Percentiles rank a stretch among this genome's conserved stretches.
Conservation (phyloP, 345 rosid species). For the Acer saccharum region DNA sequence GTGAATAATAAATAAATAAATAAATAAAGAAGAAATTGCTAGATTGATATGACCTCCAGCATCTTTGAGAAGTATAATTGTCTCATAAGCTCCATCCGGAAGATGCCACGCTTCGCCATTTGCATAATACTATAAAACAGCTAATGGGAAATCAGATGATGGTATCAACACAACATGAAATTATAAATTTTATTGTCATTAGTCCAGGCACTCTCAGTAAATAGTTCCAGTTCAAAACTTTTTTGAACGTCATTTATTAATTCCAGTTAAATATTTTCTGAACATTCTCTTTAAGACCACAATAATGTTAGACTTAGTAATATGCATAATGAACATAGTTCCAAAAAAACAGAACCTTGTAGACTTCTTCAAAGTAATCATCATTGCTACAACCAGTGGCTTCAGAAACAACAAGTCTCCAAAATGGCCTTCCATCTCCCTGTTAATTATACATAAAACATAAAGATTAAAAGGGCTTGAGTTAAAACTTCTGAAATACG, state of each 20-base stretch:
- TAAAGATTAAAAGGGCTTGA: slow-evolving; percentile 10
- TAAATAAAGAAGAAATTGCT: slow-evolving; percentile 14
- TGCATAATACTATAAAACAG: slow-evolving; percentile 60
- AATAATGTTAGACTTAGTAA: background rate
- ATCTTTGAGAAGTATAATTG: slow-evolving; percentile 62
- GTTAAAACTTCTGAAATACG: background rate
- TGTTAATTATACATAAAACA: slow-evolving; percentile 25
- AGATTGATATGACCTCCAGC: slow-evolving; percentile 71
- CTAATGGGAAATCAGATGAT: slow-evolving; percentile 14
- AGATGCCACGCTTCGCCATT: slow-evolving; percentile 88
- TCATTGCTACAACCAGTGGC: slow-evolving; percentile 76
- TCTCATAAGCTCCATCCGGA: slow-evolving; percentile 73
- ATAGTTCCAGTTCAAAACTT: background rate
- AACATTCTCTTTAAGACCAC: background rate
- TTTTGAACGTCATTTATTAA: background rate
- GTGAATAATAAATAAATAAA: slow-evolving; percentile 29
- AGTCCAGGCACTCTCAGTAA: no score
- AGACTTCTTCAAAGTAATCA: slow-evolving; percentile 87
- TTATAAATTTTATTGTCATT: background rate
- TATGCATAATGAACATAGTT: background rate
- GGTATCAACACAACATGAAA: slow-evolving; percentile 5
- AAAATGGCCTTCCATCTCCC: slow-evolving; percentile 93
- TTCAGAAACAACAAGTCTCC: slow-evolving; percentile 80
- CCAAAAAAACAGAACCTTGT: slow-evolving; percentile 47
- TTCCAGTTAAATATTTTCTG: background rate